Percentiles rank a stretch among this genome's conserved stretches.
Conservation (phyloP, 805 yeast genomes). For the Torulaspora gathmanii region DNA sequence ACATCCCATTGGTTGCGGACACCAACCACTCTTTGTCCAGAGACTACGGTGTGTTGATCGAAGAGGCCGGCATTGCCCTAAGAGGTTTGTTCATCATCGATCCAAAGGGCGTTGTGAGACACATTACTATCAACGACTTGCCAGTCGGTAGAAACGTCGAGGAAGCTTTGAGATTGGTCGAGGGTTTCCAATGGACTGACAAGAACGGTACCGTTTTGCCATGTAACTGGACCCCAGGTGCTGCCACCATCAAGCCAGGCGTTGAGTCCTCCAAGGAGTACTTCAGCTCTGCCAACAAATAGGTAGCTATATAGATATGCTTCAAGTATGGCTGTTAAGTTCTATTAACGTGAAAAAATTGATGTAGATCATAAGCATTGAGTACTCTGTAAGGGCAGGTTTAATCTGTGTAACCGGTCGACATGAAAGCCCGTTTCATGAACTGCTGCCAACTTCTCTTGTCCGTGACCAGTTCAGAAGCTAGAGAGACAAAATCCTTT, state of each 20-base stretch:
- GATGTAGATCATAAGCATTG: neutral
- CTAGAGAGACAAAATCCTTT: slow-evolving; percentile 56
- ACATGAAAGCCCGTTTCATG: slow-evolving; percentile 56
- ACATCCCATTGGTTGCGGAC: slow-evolving; percentile 94
- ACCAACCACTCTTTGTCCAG: slow-evolving; percentile 91
- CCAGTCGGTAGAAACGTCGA: slow-evolving; percentile 99
- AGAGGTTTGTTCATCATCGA: slow-evolving; percentile 98
- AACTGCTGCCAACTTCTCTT: slow-evolving; percentile 53
- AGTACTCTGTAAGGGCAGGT: neutral
- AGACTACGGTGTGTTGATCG: slow-evolving; percentile 96
- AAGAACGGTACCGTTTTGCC: slow-evolving; percentile 99
- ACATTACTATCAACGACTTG: slow-evolving; percentile 95
- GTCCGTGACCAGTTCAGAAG: slow-evolving; percentile 49
- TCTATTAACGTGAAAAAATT: neutral
- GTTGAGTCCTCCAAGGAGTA: slow-evolving; percentile 74
- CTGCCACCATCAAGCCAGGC: slow-evolving; percentile 84
- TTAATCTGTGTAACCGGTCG: slow-evolving; percentile 53
- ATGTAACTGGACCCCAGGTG: slow-evolving; percentile 98
- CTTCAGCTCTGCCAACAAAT: slow-evolving; percentile 59
- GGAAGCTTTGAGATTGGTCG: slow-evolving; percentile 94
- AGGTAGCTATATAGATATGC: slow-evolving; percentile 5
- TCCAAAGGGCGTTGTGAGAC: slow-evolving; percentile 93
- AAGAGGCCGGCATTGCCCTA: slow-evolving; percentile 94
- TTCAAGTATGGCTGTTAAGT: slow-evolving; percentile 3
- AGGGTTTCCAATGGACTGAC: slow-evolving; percentile 99